Conservation (phyloP, 768 basidiomycete genomes). For the Trametes gibbosa region DNA sequence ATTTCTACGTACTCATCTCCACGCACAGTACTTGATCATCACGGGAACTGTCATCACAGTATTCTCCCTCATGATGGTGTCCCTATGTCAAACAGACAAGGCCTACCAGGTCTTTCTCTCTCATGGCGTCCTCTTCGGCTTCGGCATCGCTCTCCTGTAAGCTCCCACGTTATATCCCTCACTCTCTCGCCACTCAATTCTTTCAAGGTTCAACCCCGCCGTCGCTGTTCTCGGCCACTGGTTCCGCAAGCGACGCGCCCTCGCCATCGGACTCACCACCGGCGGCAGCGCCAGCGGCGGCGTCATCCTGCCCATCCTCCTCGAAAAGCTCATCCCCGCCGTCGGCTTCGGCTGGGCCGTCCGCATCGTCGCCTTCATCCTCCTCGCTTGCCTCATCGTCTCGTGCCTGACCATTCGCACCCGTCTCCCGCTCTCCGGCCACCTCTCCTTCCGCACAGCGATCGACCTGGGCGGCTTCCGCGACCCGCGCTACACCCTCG, state of each 20-base stretch:
- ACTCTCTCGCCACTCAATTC: neutral
- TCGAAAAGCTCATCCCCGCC: slow-evolving; percentile 41
- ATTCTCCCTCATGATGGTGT: slow-evolving; percentile 29
- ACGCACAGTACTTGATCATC: slow-evolving; percentile 22
- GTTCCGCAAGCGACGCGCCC: slow-evolving; percentile 34
- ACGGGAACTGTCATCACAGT: slow-evolving; percentile 24
- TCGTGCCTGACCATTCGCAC: slow-evolving; percentile 29
- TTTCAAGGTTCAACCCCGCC: slow-evolving; percentile 32
- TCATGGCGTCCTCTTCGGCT: slow-evolving; percentile 31
- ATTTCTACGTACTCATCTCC: neutral
- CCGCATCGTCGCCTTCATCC: slow-evolving; percentile 30
- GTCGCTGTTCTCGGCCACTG: slow-evolving; percentile 34
- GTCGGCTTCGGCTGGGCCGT: slow-evolving; percentile 33
- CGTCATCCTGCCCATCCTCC: slow-evolving; percentile 49
- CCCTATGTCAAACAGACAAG: slow-evolving; percentile 23
- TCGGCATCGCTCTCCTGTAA: slow-evolving; percentile 29
- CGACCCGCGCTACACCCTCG: slow-evolving; percentile 24
- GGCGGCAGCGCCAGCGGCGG: slow-evolving; percentile 46
- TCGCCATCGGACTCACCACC: slow-evolving; percentile 38
- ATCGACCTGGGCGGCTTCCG: slow-evolving; percentile 30
- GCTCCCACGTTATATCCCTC: neutral
- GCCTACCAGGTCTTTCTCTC: slow-evolving; percentile 33
- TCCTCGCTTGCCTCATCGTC: slow-evolving; percentile 24
- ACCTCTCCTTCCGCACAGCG: slow-evolving; percentile 22
- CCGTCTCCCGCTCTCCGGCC: slow-evolving; percentile 27